Evolutionary conservation across 805 yeast species (phyloP), one percentile per base, ranked within the genome.

Genomic region (Candida multigemmis): DNA sequence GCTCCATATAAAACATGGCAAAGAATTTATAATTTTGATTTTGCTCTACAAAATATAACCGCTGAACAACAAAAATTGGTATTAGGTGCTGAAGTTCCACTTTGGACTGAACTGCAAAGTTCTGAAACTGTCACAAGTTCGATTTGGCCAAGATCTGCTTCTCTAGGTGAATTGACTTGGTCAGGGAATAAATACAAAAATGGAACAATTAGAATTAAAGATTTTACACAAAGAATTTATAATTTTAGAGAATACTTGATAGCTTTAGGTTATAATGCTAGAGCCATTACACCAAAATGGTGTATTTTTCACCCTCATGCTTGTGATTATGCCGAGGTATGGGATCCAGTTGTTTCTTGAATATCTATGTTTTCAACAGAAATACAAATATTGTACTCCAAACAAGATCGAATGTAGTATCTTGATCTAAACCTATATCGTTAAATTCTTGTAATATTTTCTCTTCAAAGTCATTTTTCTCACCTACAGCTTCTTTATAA

Each of bases 391-490:
- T n/a, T n/a, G 78, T 65, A 27, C 61, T 53, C 70, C 71, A 70
- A 14, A 61, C 62, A 13, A 68, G 37, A 22, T 48, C 60, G 23
- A 74, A 41, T n/a, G 28, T 36, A 5, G 65, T 58, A 0, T 60
- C 58, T 13, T 56, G 44, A 14, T 49, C 53, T 75, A 77, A 71
- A 0, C 67, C 67, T n/a, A 63, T 46, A 30, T 46, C 57, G 0
- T 42, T 32, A 68, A 42, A 9, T 56, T 58, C 1, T 39, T 28
- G 24, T 58, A 51, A 23, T 48, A 32, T 26, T 53, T n/a, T n/a
- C n/a, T n/a, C 54, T 12, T 61, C 51, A 9, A 65, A 48, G 22
- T 58, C 52, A 1, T 48, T 39, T 4, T 55, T 56, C 16, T 37
- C 40, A 23, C 44, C 44, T 1, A 59, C 55, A 5, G 65, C 55